Base-by-base conservation (phyloP, 768 basidiomycete genomes). In the Tephrocybe sp. region DNA sequence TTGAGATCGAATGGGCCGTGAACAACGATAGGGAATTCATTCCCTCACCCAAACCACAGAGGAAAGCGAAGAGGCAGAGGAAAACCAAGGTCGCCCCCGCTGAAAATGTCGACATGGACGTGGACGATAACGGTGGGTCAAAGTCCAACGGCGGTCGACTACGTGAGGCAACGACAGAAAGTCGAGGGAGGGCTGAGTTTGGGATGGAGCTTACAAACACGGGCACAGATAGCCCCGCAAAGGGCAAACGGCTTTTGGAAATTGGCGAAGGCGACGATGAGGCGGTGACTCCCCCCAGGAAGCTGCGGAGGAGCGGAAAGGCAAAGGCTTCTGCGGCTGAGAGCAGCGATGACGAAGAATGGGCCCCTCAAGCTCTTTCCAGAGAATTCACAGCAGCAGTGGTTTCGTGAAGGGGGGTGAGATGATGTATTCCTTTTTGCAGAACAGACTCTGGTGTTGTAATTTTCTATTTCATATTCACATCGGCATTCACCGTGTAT, bases 1-100 rank as follows among this genome's bases (percentile, higher is more conserved):
- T 89, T 68, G 87, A 89, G 68, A 84, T 90, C 60, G 87, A 89
- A 65, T 87, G 82, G 83, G 77, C 87, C 1, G 79, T 86, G 64
- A 82, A 82, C 68, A 78, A 88, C 57, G 70, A 76, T 51, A 76
- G 67, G 55, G 70, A 75, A 42, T 86, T 84, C 51, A 70, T 83
- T 24, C 82, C 85, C n/a, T 74, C 76, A 16, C 76, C 80, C 26
- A 83, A 77, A 67, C 78, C 67, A 30, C 57, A 64, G 8, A 66
- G 61, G 65, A 73, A 69, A 63, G 59, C 56, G 51, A 71, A 68
- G 62, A 63, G 64, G 55, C 65, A 63, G 61, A 70, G 66, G 64
- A 63, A 61, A 53, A 50, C 55, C 40, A 65, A 65, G 54, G 35
- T 47, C 49, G 59, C 60, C 24, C 59, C 52, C 50, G 63, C 67